Conservation (phyloP, 2,329 filamentous ascomycete genomes). For the Aureobasidium sp. region DNA sequence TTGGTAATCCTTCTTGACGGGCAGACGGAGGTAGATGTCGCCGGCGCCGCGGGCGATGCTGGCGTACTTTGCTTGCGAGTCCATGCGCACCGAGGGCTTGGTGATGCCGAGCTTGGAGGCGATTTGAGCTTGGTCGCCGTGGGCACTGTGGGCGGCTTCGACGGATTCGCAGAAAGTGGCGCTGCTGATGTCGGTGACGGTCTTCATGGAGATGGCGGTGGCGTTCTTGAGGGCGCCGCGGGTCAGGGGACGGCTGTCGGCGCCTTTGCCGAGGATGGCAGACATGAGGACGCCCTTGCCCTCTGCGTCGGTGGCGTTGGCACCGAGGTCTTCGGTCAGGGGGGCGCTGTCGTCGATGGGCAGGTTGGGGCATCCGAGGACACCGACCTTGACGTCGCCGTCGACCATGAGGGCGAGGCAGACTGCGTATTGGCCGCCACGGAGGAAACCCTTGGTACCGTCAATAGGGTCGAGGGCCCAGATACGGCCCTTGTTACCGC, state of each 20-base stretch:
- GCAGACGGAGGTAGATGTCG: conserved; percentile 87
- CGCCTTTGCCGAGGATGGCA: conserved; percentile 71
- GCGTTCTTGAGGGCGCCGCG: conserved; percentile 47
- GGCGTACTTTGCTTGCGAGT: conserved; percentile 96
- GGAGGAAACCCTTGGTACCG: conserved; percentile 93
- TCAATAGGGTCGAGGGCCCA: conserved; percentile 98
- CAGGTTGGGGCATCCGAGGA: conserved; percentile 91
- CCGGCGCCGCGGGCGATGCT: conserved; percentile 90
- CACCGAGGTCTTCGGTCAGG: conserved; percentile 64
- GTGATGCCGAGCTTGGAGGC: conserved; percentile 81
- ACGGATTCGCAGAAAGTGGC: conserved; percentile 97
- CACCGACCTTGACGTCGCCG: conserved; percentile 87
- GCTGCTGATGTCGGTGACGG: conserved; percentile 63
- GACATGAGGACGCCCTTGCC: conserved; percentile 84
- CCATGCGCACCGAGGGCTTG: conserved; percentile 84
- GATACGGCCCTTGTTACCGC: conserved; percentile 69
- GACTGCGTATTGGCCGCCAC: conserved; percentile 94
- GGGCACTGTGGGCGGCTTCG: conserved; percentile 84
- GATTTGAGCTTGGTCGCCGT: conserved; percentile 80
- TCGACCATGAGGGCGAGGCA: conserved; percentile 89
- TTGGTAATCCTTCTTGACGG: conserved; percentile 78
- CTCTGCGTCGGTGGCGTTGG: conserved; percentile 64
- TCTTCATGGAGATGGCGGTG: conserved; percentile 71
- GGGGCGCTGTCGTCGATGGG: conserved; percentile 73
- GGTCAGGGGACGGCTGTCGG: conserved; percentile 67